Conservation (phyloP, 1,284 basidiomycete genomes). For the Malassezia dermatis region DNA sequence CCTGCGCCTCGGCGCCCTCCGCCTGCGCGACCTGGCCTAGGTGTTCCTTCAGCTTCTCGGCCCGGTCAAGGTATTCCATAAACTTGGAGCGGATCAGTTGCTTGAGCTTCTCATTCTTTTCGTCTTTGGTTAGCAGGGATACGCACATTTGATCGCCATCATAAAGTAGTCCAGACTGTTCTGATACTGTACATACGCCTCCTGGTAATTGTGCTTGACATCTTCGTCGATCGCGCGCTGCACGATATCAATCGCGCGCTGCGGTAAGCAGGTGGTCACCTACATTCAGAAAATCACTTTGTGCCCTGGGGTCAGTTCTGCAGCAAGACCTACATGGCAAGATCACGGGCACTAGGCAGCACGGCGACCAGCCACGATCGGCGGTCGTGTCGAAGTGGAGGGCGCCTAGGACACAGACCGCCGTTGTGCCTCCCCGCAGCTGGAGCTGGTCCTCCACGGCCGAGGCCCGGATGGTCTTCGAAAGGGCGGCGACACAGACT, state of each 20-base stretch:
- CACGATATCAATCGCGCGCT: slow-evolving; percentile 91
- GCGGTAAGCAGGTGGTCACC: slow-evolving; percentile 8
- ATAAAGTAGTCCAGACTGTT: slow-evolving; percentile 97
- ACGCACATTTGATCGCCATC: slow-evolving; percentile 69
- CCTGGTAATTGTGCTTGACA: slow-evolving; percentile 80
- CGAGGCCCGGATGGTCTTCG: background rate
- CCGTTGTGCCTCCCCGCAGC: background rate
- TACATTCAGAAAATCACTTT: slow-evolving; percentile 15
- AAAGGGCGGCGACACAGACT: background rate
- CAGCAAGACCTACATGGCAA: slow-evolving; percentile 4
- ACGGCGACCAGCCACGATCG: background rate
- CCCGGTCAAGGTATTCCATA: slow-evolving; percentile 79
- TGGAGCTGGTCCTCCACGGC: background rate
- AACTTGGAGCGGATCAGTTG: slow-evolving; percentile 78
- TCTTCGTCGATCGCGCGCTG: slow-evolving; percentile 92
- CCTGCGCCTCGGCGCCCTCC: slow-evolving; percentile 52
- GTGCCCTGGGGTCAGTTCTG: slow-evolving; percentile 5
- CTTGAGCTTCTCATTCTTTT: slow-evolving; percentile 91
- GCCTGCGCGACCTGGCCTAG: slow-evolving; percentile 48
- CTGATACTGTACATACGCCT: slow-evolving; percentile 78
- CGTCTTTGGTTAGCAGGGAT: slow-evolving; percentile 55
- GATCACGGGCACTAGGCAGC: background rate
- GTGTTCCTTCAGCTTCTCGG: slow-evolving; percentile 75
- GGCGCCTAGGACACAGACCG: background rate
- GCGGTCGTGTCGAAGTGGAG: slow-evolving; percentile 4